Evolutionary conservation across 2,329 filamentous ascomycete genomes (phyloP), one percentile per base, ranked within the genome.

Genomic region (Thielaviopsis euricoi): DNA sequence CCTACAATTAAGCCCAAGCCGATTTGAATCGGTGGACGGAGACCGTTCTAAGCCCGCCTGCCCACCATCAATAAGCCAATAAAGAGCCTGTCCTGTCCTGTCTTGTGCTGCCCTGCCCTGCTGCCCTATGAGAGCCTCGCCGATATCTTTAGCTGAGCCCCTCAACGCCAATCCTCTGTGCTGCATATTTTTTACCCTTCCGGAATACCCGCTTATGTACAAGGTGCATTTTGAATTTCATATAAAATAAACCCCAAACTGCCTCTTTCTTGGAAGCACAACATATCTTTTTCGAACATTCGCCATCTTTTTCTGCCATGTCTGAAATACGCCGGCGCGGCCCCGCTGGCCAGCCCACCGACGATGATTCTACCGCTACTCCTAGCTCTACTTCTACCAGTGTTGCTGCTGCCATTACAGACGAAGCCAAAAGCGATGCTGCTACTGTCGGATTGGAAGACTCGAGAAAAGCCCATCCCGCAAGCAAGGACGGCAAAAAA

Each of bases 381-480:
- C 53, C 59, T 13, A 61, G 52, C 58, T 62, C 62, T 10, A 7
- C n/a, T n/a, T 21, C 56, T 12, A 33, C 17, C 19, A 40, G 52
- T 12, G 57, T 60, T 17, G 57, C 53, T 23, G 57, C 64, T 29
- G 66, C 64, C 48, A 66, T 70, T 15, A 43, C 40, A 9, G 17
- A 49, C 15, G n/a, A 53, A 46, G 49, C 33, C n/a, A 48, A 54
- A 29, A 48, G 26, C 21, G 70, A 71, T 57, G 67, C 76, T 57
- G 73, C 74, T 59, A 67, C 77, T 49, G 67, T 76, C 61, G 71
- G 57, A 6, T n/a, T 46, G 7, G 3, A 55, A 19, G 57, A 58
- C 26, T 58, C 57, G 23, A 43, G 53, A 50, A 43, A 58, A 37
- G 52, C 19, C 25, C 56, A 54, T 21, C 56, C 56, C 10, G 56